Evolutionary conservation across 208 protist species (phyloP).

Genomic region (Crithidia acanthocephali): DNA sequence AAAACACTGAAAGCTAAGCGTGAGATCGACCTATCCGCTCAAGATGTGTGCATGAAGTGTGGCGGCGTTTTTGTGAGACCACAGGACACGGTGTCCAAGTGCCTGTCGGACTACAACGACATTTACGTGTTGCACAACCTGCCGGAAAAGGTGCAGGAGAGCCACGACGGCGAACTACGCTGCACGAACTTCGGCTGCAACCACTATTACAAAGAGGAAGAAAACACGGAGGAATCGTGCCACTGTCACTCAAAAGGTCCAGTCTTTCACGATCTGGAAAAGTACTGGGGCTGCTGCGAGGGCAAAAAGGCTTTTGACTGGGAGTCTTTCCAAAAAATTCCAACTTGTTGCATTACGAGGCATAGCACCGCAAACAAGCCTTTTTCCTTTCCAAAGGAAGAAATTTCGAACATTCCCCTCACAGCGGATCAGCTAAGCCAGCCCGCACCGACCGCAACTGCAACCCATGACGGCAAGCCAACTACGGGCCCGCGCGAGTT

Average conservation of each 20-base stretch:
- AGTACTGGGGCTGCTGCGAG: slow-evolving; percentile 84
- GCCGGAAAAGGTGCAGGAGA: slow-evolving; percentile 12
- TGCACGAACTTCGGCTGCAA: slow-evolving; percentile 89
- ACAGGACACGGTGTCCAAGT: slow-evolving; percentile 43
- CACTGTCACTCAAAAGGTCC: slow-evolving; percentile 70
- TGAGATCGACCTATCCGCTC: slow-evolving; percentile 25
- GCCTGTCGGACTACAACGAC: slow-evolving; percentile 82
- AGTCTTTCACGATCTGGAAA: slow-evolving; percentile 87
- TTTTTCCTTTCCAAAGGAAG: slow-evolving; percentile 50
- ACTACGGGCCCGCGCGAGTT: slow-evolving; percentile 80
- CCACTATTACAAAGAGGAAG: slow-evolving; percentile 65
- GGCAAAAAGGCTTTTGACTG: slow-evolving; percentile 78
- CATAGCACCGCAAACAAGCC: slow-evolving; percentile 64
- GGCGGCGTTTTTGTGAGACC: slow-evolving; percentile 54
- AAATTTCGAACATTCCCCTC: slow-evolving; percentile 54
- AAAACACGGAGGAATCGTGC: slow-evolving; percentile 72
- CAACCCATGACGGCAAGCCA: slow-evolving; percentile 15
- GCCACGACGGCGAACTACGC: slow-evolving; percentile 43
- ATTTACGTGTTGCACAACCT: slow-evolving; percentile 60
- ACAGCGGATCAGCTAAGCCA: slow-evolving; percentile 37
- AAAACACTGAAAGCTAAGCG: slow-evolving; percentile 48
- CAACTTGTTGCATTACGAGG: slow-evolving; percentile 51
- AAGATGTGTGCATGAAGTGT: slow-evolving; percentile 57
- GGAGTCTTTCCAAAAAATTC: slow-evolving; percentile 82
- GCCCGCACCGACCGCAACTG: background rate